These are phyloP conservation scores for Pythium chondricola DNA, from an alignment of 352 stramenopile species.

Conservation along the genomic window DNA sequence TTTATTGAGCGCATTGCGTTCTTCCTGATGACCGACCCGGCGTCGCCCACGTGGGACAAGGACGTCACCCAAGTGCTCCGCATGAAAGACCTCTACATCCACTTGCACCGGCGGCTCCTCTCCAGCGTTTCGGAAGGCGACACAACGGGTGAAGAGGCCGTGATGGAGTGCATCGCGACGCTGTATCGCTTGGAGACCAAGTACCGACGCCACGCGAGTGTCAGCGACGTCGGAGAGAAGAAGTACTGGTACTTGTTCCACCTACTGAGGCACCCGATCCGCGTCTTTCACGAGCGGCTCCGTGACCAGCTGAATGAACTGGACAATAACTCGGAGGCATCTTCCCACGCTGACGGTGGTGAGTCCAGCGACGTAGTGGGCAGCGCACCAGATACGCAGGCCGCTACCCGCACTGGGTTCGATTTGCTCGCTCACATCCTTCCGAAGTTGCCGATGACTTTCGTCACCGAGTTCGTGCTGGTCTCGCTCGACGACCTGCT, in stretches of 20 bases:
- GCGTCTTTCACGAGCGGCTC: conserved; percentile 33
- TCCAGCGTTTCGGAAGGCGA: not conserved
- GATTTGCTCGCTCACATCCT: conserved; percentile 26
- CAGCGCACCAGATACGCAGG: not conserved
- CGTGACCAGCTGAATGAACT: conserved; percentile 1
- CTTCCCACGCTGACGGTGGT: not conserved
- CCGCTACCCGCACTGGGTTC: conserved; percentile 11
- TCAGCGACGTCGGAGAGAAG: conserved; percentile 36
- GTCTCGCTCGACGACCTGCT: conserved; percentile 44
- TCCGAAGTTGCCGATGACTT: conserved; percentile 27
- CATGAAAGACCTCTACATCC: conserved; percentile 38
- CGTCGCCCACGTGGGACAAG: conserved; percentile 32
- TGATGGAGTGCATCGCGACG: conserved; percentile 32
- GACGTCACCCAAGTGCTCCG: conserved; percentile 43
- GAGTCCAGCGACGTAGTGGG: not conserved
- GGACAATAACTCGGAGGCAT: not conserved
- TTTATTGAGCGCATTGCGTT: conserved; percentile 37
- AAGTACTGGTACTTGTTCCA: conserved; percentile 43
- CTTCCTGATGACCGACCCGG: conserved; percentile 30
- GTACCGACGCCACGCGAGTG: conserved; percentile 25
- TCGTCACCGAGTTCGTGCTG: conserved; percentile 52
- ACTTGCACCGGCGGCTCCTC: conserved; percentile 32
- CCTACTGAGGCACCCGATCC: conserved; percentile 32
- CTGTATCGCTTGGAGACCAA: conserved; percentile 51
- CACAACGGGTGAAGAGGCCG: not conserved